These are phyloP conservation scores for Agrocybe pediades DNA, from an alignment of 768 basidiomycete species.

Conservation along the genomic window DNA sequence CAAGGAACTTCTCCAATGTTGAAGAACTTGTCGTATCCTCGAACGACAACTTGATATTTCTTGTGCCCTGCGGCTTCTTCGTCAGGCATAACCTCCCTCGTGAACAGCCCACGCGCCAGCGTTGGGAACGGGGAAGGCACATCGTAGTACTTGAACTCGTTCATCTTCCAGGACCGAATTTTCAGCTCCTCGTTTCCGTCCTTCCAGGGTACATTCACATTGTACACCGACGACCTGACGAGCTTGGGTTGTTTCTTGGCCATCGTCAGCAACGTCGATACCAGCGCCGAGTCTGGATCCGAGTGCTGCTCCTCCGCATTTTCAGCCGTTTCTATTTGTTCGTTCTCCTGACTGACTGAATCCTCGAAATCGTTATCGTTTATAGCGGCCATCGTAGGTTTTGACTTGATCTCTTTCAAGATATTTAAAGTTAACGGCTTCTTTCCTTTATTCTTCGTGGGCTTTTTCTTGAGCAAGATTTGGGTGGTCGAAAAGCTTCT, in stretches of 20 bases:
- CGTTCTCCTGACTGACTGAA: not conserved
- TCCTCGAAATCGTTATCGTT: not conserved
- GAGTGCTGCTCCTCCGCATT: constrained; percentile 16
- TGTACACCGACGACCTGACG: constrained; percentile 57
- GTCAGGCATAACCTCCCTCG: constrained; percentile 43
- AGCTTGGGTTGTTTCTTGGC: constrained; percentile 64
- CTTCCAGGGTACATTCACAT: constrained; percentile 48
- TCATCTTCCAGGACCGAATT: constrained; percentile 95
- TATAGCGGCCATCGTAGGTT: not conserved
- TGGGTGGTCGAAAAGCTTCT: not conserved
- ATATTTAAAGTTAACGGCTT: not conserved
- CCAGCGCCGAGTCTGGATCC: constrained; percentile 52
- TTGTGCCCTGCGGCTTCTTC: constrained; percentile 15
- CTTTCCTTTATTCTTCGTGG: not conserved
- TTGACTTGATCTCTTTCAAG: not conserved
- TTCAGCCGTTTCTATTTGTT: not conserved
- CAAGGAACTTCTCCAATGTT: constrained; percentile 96
- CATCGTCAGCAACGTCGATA: constrained; percentile 52
- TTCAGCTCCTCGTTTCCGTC: not conserved
- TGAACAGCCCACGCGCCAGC: constrained; percentile 91
- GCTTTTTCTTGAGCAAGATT: not conserved
- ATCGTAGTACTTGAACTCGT: constrained; percentile 92
- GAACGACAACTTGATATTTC: constrained; percentile 68
- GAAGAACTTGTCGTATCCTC: constrained; percentile 99
- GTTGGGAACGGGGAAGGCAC: constrained; percentile 93